phyloP scores from a whole-genome alignment of 2,329 filamentous ascomycete species.

The Colletotrichum shisoi region DNA sequence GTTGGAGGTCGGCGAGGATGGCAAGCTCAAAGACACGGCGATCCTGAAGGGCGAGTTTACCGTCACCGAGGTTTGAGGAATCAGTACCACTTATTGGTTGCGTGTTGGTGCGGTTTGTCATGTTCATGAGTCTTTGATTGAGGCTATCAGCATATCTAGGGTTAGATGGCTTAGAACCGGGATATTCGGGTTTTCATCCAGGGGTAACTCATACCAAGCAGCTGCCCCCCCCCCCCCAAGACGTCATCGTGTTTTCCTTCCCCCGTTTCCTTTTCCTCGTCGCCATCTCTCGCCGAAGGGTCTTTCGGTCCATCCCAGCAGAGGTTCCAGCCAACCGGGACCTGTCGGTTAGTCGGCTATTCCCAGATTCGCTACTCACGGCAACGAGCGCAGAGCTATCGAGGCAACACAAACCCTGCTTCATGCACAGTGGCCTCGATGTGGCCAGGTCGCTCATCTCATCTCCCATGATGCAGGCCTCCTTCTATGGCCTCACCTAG shows the following conservation, averaged over 20 bases:
- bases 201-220: background rate
- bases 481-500: background rate
- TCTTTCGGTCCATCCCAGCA: constrained; percentile 16
- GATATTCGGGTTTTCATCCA: background rate
- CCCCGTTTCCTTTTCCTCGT: background rate
- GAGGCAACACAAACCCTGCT: background rate
- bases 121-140: constrained; percentile 24
- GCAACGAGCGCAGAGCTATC: background rate
- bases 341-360: constrained; percentile 29
- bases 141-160: constrained; percentile 31
- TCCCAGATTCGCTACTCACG: background rate
- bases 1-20: constrained; percentile 52
- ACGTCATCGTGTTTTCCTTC: background rate
- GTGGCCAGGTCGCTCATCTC: constrained; percentile 1
- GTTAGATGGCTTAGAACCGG: constrained; percentile 33
- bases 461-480: background rate
- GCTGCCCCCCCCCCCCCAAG: too few relatives aligned
- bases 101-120: background rate
- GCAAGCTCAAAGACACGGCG: constrained; percentile 51
- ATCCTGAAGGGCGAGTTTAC: constrained; percentile 50
- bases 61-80: constrained; percentile 32
- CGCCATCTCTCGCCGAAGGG: background rate
- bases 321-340: constrained; percentile 16
- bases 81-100: background rate
- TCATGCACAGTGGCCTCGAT: background rate